These are phyloP conservation scores for Thermothelomyces thermophilus DNA, from an alignment of 2,329 filamentous ascomycete species.

Conservation along the genomic window DNA sequence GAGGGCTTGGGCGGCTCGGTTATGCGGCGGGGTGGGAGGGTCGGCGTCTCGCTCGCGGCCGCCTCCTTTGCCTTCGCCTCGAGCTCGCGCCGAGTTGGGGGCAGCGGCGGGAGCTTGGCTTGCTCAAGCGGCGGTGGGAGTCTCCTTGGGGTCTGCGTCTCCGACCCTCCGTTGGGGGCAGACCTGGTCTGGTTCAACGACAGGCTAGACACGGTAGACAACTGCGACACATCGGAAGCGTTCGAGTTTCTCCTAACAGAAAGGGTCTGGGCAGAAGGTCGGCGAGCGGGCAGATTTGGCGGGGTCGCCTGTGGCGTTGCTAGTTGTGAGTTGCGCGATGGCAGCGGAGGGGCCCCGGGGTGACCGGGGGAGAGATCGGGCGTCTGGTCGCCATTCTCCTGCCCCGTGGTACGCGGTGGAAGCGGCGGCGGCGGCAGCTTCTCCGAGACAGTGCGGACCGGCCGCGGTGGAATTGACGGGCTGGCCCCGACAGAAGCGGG, in stretches of 20 bases:
- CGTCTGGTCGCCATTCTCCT: conserved; percentile 20
- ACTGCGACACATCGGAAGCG: conserved; percentile 50
- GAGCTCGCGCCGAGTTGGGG: conserved; percentile 47
- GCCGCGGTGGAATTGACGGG: conserved; percentile 37
- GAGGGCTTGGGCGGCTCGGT: conserved; percentile 31
- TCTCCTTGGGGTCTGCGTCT: conserved; percentile 34
- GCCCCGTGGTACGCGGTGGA: conserved; percentile 32
- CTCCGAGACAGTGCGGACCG: conserved; percentile 24
- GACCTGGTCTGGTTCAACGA: conserved; percentile 42
- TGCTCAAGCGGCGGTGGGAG: conserved; percentile 51
- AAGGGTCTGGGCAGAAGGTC: conserved; percentile 37
- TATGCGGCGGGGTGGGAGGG: conserved; percentile 34
- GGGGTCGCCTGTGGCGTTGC: conserved; percentile 26
- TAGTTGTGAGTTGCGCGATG: conserved; percentile 33
- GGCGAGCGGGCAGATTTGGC: conserved; percentile 46
- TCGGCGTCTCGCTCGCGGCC: conserved; percentile 21
- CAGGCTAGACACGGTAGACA: conserved; percentile 47
- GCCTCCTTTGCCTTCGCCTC: conserved; percentile 40
- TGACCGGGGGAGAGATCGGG: conserved; percentile 26
- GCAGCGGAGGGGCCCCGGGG: conserved; percentile 32
- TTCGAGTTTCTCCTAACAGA: conserved; percentile 47
- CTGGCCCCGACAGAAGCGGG: conserved; percentile 26
- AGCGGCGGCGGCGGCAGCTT: conserved; percentile 33
- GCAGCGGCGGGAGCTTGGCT: conserved; percentile 51
- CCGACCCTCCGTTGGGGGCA: conserved; percentile 42